Conservation (phyloP, 306 rosid species). For the Cucumis cinereus region DNA sequence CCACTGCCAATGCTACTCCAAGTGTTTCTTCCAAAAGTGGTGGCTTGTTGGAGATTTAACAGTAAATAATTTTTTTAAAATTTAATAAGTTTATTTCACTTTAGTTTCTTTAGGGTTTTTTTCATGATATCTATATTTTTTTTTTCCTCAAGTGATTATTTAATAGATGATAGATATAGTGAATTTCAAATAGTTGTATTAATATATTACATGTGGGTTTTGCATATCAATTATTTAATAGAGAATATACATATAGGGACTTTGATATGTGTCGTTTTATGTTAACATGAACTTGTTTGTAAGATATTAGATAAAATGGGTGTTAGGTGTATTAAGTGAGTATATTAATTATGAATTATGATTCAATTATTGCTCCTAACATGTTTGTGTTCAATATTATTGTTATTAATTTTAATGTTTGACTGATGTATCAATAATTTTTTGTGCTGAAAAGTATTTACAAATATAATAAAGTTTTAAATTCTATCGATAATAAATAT, state of each 20-base stretch:
- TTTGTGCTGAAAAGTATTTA: too few relatives aligned
- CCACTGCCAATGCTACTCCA: conserved; percentile 28
- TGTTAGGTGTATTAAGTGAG: neutral
- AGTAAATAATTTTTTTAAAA: neutral
- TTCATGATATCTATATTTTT: neutral
- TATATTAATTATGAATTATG: neutral
- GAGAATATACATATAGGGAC: neutral
- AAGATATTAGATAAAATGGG: neutral
- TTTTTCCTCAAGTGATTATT: neutral
- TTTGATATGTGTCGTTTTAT: neutral
- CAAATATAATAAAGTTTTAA: too few relatives aligned
- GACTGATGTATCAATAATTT: too few relatives aligned
- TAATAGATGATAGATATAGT: neutral
- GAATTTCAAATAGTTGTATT: neutral
- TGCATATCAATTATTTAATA: neutral
- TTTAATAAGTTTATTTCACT: neutral
- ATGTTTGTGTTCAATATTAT: neutral
- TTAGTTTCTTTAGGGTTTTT: neutral
- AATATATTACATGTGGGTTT: neutral
- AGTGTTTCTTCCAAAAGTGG: conserved; percentile 40
- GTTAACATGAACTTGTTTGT: neutral
- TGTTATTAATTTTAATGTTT: too few relatives aligned
- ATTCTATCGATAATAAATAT: too few relatives aligned
- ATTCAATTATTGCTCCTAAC: neutral
- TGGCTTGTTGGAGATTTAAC: conserved; percentile 25